Conservation (phyloP, 257 asterid species). For the Henckelia pumila region DNA sequence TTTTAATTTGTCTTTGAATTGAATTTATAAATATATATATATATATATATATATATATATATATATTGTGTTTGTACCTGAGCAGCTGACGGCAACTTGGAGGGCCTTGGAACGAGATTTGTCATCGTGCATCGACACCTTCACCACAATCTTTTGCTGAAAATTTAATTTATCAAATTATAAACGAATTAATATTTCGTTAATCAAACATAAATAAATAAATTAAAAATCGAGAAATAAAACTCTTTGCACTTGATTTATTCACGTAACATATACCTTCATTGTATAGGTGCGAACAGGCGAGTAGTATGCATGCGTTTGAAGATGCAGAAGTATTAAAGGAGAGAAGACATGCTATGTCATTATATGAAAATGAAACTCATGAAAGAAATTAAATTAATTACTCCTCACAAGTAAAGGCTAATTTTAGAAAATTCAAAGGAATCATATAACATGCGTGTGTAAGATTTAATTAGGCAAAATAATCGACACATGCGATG, state of each 20-base stretch:
- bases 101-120: conserved; percentile 48
- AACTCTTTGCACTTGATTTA: too few relatives aligned
- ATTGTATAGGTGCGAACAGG: not conserved
- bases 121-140: conserved; percentile 35
- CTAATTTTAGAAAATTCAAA: not conserved
- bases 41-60: too few relatives aligned
- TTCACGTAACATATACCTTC: not conserved
- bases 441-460: not conserved
- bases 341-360: not conserved
- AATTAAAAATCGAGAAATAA: too few relatives aligned
- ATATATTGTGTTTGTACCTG: conserved; percentile 22
- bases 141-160: conserved; percentile 62
- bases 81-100: conserved; percentile 34
- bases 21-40: too few relatives aligned
- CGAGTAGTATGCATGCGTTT: not conserved
- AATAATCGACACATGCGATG: not conserved
- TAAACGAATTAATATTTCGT: too few relatives aligned
- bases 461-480: not conserved
- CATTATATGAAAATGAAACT: too few relatives aligned
- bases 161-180: not conserved
- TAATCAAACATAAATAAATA: too few relatives aligned
- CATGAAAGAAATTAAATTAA: too few relatives aligned
- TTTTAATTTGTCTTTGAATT: too few relatives aligned
- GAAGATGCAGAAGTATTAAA: not conserved
- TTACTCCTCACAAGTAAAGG: not conserved